phyloP scores from a whole-genome alignment of 768 basidiomycete species.

The Boletus vinaceobasis region DNA sequence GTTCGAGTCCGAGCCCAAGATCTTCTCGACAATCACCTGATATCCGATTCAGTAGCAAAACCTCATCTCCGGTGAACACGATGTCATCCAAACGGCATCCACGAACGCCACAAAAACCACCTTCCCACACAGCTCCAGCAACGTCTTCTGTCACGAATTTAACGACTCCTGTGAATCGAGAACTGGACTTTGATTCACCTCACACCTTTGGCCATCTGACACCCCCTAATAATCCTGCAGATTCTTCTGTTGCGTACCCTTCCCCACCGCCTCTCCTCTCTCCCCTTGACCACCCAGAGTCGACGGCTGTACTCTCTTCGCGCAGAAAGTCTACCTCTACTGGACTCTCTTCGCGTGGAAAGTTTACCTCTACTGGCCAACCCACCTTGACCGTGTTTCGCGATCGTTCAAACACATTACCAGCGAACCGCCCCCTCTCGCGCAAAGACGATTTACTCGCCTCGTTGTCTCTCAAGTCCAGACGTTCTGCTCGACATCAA shows the following conservation, averaged over 20 bases:
- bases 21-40: constrained; percentile 23
- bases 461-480: constrained; percentile 25
- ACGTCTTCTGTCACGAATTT: constrained; percentile 15
- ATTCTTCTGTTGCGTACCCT: constrained; percentile 25
- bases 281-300: constrained; percentile 44
- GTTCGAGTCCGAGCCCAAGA: constrained; percentile 7
- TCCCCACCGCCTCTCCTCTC: constrained; percentile 51
- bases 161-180: constrained; percentile 28
- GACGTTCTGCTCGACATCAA: constrained; percentile 26
- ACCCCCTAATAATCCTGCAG: constrained; percentile 24
- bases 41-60: constrained; percentile 19
- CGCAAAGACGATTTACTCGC: constrained; percentile 21
- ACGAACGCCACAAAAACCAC: constrained; percentile 25
- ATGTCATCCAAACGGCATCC: constrained; percentile 25
- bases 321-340: constrained; percentile 15
- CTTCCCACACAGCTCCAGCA: constrained; percentile 18
- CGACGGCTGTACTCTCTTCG: constrained; percentile 21
- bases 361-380: constrained; percentile 7
- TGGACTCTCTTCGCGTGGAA: constrained; percentile 18
- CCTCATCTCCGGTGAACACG: constrained; percentile 31
- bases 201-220: constrained; percentile 41
- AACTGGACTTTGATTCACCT: constrained; percentile 34
- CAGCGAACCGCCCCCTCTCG: constrained; percentile 9
- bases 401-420: constrained; percentile 25
- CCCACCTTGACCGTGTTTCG: constrained; percentile 7